phyloP scores from a whole-genome alignment of 1,284 basidiomycete genomes.

The Rhodotorula sp. region DNA sequence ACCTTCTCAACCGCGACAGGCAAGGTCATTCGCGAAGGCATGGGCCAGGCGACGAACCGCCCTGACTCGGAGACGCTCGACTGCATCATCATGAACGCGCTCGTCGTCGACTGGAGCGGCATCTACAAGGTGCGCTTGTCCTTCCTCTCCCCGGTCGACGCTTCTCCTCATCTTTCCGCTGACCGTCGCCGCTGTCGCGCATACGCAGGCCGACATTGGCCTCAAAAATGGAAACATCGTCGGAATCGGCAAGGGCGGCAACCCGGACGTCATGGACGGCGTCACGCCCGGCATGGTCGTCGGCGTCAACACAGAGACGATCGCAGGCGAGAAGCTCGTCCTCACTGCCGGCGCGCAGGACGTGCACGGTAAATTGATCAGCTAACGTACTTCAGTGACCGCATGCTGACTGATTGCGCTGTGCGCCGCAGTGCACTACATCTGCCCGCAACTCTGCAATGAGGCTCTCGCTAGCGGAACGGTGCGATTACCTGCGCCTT shows the following conservation, averaged over 20 bases:
- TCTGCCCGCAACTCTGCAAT: slow-evolving; percentile 82
- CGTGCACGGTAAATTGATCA: slow-evolving; percentile 72
- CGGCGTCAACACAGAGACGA: slow-evolving; percentile 86
- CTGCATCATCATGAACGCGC: slow-evolving; percentile 88
- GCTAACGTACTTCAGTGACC: too few species aligned
- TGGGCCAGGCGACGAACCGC: slow-evolving; percentile 86
- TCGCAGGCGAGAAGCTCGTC: slow-evolving; percentile 92
- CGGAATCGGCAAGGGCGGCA: slow-evolving; percentile 94
- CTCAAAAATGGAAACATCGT: slow-evolving; percentile 71
- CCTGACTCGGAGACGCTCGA: slow-evolving; percentile 73
- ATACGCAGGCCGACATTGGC: slow-evolving; percentile 85
- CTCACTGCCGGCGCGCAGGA: slow-evolving; percentile 93
- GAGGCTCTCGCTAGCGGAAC: slow-evolving; percentile 54
- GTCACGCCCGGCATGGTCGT: slow-evolving; percentile 75
- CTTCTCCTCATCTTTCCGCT: not conserved
- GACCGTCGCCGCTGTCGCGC: not conserved
- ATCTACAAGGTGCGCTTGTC: slow-evolving; percentile 74
- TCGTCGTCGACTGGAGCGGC: slow-evolving; percentile 92
- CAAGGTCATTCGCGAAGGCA: slow-evolving; percentile 91
- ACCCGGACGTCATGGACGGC: slow-evolving; percentile 87
- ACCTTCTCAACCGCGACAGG: slow-evolving; percentile 55
- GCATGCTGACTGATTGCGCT: too few species aligned
- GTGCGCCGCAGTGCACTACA: slow-evolving; percentile 59
- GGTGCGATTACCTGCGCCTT: slow-evolving; percentile 5
- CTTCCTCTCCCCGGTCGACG: not conserved